Base-by-base conservation (phyloP, 1,139 yeast species). In the Sugiyamaella castrensis region DNA sequence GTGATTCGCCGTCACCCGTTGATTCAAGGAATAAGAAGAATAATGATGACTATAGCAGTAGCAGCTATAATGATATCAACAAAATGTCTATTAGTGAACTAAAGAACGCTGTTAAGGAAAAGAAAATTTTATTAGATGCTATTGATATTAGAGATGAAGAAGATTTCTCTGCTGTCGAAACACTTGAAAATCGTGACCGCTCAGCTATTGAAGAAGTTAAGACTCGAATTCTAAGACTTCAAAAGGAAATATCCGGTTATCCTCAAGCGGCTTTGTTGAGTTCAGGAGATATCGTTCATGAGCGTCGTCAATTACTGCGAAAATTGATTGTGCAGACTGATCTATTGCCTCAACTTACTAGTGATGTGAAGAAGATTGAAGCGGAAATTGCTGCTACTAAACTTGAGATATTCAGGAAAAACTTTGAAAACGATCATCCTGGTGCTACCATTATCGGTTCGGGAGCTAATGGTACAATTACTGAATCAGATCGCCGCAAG, bases 381-480 rank as follows among this genome's bases (percentile, higher is more conserved):
- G 78, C 76, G 26, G 81, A 83, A 43, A 84, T 91, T 53, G 79
- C 87, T n/a, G 70, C 72, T 24, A 76, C 82, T 5, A 87, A 84
- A 59, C 70, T 86, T 43, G 87, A 84, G 57, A 60, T 84, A 19
- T 80, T 78, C 61, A 80, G 83, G 58, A 65, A 72, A 36, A 69
- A 74, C 48, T 70, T 83, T 55, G 75, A 73, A 48, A 76, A 78
- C 56, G 79, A 79, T 53, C 77, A 87, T 60, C 97, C 97, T 11
- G 78, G 80, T 13, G 77, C 81, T 34, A 73, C 79, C 1, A 76
- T 88, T 45, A 73, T 75, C 24, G 97, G 96, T 1, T 80, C 94
- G 11, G 97, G 96, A 1, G 84, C 89, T 33, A 80, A 84, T 60
- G 97, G 96, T 12, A 80, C 81, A 55, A 77, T 88, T 8, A 87